Evolutionary conservation across 140 eudicot species (phyloP), one percentile per base, ranked within the genome.

Genomic region (Bidens hawaiensis): DNA sequence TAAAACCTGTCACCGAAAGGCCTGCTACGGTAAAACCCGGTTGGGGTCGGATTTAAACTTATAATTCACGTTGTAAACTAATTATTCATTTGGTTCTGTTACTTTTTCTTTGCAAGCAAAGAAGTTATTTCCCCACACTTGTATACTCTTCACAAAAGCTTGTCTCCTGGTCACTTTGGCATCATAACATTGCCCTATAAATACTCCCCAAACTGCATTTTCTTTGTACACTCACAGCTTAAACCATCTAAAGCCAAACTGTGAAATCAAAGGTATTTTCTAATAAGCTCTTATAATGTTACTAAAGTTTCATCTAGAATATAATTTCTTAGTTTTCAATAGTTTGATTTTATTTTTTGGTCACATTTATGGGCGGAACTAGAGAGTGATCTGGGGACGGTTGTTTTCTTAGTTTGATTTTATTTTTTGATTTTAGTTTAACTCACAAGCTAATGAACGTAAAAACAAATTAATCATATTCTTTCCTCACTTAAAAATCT

Each of bases 61-160:
- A 38, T 38, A 15, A 38, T 10, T 38, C 4, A 38, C 45, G 45
- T n/a, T 38, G 13, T 10, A 38, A 10, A 11, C 8, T 30, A 4
- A 30, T 30, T 28, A 30, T 45, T n/a, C 8, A 45, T 26, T 26
- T 47, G 19, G 23, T 36, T 50, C 11, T 18, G 25, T 23, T 21
- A 5, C 47, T 43, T 43, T 61, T 11, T 36, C 5, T 16, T 23
- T 1, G 55, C 14, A 71, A 60, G 71, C 69, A 71, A 71, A 71
- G 71, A 52, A 71, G 71, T 51, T 52, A 71, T 71, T 63, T 65
- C 40, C 16, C 14, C 62, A 71, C 70, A 63, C 65, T 71, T 71
- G 12, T 52, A 30, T 50, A 63, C 64, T 62, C 59, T 36, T 27
- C 57, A 21, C 46, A 19, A 71, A 71, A 50, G 8, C 10, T 17